These are phyloP conservation scores for Hebeloma cylindrosporum DNA, from an alignment of 768 basidiomycete genomes.

Conservation along the genomic window DNA sequence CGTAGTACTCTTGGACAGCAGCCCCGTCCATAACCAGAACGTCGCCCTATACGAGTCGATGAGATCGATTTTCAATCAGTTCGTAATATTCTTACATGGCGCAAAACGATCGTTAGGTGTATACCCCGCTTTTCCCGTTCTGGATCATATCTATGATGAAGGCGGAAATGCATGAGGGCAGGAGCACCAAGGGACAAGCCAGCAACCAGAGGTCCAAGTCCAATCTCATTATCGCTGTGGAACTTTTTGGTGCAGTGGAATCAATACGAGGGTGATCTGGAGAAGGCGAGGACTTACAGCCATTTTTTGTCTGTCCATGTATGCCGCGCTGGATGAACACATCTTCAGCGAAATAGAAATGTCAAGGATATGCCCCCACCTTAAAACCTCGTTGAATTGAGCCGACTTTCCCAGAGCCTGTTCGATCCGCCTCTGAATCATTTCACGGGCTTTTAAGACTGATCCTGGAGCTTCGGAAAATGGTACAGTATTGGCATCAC, in stretches of 20 bases:
- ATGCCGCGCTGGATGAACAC: slow-evolving; percentile 55
- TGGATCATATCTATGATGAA: slow-evolving; percentile 38
- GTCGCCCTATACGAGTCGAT: slow-evolving; percentile 53
- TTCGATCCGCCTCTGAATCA: slow-evolving; percentile 57
- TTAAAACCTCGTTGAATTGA: slow-evolving; percentile 76
- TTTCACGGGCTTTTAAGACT: slow-evolving; percentile 53
- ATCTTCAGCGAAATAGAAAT: not conserved
- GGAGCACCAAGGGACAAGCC: slow-evolving; percentile 76
- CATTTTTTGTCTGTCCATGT: slow-evolving; percentile 87
- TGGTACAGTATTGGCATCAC: slow-evolving; percentile 69
- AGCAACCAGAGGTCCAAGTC: slow-evolving; percentile 71
- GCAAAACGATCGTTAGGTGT: slow-evolving; percentile 56
- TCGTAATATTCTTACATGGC: slow-evolving; percentile 53
- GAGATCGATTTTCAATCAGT: slow-evolving; percentile 1
- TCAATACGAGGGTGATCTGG: not conserved
- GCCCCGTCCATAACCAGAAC: slow-evolving; percentile 76
- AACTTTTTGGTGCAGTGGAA: slow-evolving; percentile 50
- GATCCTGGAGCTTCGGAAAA: slow-evolving; percentile 58
- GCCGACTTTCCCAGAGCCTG: slow-evolving; percentile 40
- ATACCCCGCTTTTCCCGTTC: slow-evolving; percentile 32
- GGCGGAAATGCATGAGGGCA: slow-evolving; percentile 79
- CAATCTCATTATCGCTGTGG: slow-evolving; percentile 76
- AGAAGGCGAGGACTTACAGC: slow-evolving; percentile 51
- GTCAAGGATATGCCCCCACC: slow-evolving; percentile 27
- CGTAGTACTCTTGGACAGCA: slow-evolving; percentile 65